A percentile compares a stretch with the other conserved stretches of the same genome.
phyloP scores from a whole-genome alignment of 305 asterid species.

The Rubia tinctorum region DNA sequence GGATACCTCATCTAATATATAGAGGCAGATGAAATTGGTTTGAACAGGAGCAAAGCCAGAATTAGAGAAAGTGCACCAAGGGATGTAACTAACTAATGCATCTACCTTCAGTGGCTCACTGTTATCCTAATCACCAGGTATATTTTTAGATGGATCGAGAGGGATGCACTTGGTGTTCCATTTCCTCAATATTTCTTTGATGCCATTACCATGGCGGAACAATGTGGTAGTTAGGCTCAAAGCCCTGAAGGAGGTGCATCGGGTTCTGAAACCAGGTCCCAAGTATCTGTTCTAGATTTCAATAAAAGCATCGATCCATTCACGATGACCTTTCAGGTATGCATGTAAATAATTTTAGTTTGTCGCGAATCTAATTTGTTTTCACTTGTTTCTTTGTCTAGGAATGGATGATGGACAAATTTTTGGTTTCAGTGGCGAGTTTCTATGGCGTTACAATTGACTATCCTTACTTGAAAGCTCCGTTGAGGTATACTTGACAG shows the following conservation, averaged over 20 bases:
- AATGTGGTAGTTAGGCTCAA: constrained; percentile 62
- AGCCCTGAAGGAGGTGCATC: constrained; percentile 62
- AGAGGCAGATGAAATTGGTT: constrained; percentile 97
- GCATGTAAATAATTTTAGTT: not conserved
- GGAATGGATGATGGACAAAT: constrained; percentile 80
- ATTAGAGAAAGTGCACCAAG: constrained; percentile 92
- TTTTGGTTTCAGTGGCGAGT: constrained; percentile 78
- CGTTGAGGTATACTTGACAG: constrained; percentile 68
- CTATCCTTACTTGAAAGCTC: constrained; percentile 84
- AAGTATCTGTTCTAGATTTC: constrained; percentile 73
- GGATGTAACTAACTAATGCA: too few relatives aligned
- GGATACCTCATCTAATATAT: constrained; percentile 91
- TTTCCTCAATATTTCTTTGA: constrained; percentile 59
- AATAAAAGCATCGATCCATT: constrained; percentile 59
- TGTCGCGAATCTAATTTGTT: not conserved
- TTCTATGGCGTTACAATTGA: constrained; percentile 63
- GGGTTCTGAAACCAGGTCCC: constrained; percentile 81
- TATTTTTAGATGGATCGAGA: too few relatives aligned
- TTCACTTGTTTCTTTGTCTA: constrained; percentile 23
- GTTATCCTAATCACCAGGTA: too few relatives aligned
- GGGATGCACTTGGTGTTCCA: too few relatives aligned
- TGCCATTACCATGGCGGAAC: constrained; percentile 85
- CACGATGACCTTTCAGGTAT: constrained; percentile 61
- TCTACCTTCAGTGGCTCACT: too few relatives aligned
- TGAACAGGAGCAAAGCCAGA: constrained; percentile 92